Conservation (phyloP, 257 asterid species). For the Rhazya stricta region DNA sequence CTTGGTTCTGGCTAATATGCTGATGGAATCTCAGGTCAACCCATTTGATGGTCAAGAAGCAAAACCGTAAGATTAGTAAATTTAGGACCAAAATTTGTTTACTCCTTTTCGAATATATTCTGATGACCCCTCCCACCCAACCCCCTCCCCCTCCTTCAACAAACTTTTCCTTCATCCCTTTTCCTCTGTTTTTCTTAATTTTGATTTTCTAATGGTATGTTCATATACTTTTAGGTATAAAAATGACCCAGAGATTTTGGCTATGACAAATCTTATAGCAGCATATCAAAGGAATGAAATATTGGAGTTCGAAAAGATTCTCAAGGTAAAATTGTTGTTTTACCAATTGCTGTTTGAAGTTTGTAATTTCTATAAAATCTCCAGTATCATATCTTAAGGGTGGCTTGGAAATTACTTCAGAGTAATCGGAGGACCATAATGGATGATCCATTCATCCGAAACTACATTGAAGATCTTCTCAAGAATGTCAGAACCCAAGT, state of each 20-base stretch:
- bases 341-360: slow-evolving; percentile 13
- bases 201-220: not conserved
- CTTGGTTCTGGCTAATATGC: slow-evolving; percentile 97
- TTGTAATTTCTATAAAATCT: slow-evolving; percentile 5
- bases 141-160: slow-evolving; percentile 2
- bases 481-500: slow-evolving; percentile 97
- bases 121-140: not conserved
- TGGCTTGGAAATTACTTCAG: slow-evolving; percentile 35
- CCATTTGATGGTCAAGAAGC: slow-evolving; percentile 99
- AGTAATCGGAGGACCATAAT: slow-evolving; percentile 95
- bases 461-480: slow-evolving; percentile 95
- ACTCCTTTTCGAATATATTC: not conserved
- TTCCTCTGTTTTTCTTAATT: not conserved
- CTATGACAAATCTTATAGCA: slow-evolving; percentile 94
- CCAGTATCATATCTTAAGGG: not conserved
- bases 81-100: not conserved
- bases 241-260: slow-evolving; percentile 93
- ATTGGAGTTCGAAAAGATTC: slow-evolving; percentile 90
- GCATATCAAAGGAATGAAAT: slow-evolving; percentile 97
- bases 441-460: slow-evolving; percentile 96
- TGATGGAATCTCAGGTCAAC: slow-evolving; percentile 96
- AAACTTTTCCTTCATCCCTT: not conserved
- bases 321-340: slow-evolving; percentile 50
- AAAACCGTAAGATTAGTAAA: slow-evolving; percentile 66
- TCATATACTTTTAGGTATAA: slow-evolving; percentile 52